Evolutionary conservation across 73 alveolate genomes (phyloP), one percentile per base, ranked within the genome.

Genomic region (Paramecium caudatum): DNA sequence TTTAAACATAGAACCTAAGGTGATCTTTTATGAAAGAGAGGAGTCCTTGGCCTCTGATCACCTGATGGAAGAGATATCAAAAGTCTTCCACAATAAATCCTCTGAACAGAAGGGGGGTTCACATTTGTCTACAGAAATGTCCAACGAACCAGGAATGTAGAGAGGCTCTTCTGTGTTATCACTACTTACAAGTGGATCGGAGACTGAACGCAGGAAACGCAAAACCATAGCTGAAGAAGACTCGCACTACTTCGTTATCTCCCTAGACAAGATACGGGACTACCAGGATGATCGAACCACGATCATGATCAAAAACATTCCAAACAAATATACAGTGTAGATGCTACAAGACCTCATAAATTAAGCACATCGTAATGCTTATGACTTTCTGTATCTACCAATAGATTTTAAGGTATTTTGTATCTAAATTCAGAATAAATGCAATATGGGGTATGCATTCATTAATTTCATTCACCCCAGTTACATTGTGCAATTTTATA

Each of bases 401-500:
- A 94, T 94, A 33, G 97, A 94, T 36, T 94, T 97, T 90, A 94
- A 92, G 90, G 94, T 90, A 62, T 15, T 25, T 4, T 47, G 6
- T 15, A 23, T 25, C 46, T 46, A 1, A 3, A 55, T 2, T 19
- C 47, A 93, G 94, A 98, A 97, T 91, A 93, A 93, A 36, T 97
- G 99, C 92, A 98, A 97, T 93, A 93, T 96, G 81, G 99, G 99
- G 4, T 97, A 97, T 92, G 99, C 99, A 12, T 98, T 98, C 92
- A 98, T 98, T 84, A 98, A 98, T 90, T 93, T 96, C 90, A 97
- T 94, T 19, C 98, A 96, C 69, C 90, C 98, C 25, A 94, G 90
- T 45, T 92, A 94, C 82, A 95, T 96, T 9, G 93, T 94, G 5
- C 86, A 78, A 41, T 94, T 97, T 84, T 97, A 92, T 91, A 93